These are phyloP conservation scores for Puccinia brachypodii DNA, from an alignment of 1,284 basidiomycete genomes.

Conservation along the genomic window DNA sequence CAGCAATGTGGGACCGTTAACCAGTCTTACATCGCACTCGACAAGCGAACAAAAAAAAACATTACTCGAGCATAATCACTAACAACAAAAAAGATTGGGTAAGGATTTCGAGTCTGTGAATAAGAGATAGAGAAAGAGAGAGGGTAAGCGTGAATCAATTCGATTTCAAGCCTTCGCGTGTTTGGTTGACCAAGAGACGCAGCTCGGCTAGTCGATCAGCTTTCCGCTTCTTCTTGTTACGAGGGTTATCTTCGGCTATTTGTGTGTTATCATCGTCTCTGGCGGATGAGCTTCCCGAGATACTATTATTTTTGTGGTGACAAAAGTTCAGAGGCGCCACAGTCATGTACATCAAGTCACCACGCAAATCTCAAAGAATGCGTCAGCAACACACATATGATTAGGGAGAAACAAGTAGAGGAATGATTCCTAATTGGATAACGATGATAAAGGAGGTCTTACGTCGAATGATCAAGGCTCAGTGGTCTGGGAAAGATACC, in stretches of 20 bases:
- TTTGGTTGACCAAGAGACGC: background rate
- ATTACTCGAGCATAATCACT: background rate
- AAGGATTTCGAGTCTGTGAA: background rate
- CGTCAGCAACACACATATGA: too few relatives aligned
- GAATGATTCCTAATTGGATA: background rate
- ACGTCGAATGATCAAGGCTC: background rate
- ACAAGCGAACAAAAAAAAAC: background rate
- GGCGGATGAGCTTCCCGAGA: background rate
- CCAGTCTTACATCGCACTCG: background rate
- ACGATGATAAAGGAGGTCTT: background rate
- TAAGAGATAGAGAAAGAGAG: background rate
- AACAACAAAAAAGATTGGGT: background rate
- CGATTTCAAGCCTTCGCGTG: constrained; percentile 12
- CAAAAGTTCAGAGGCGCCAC: too few relatives aligned
- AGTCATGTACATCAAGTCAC: too few relatives aligned
- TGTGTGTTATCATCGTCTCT: background rate
- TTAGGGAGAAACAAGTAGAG: background rate
- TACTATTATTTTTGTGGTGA: background rate
- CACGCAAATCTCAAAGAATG: too few relatives aligned
- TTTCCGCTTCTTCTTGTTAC: constrained; percentile 18
- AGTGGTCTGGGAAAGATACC: background rate
- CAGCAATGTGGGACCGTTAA: background rate
- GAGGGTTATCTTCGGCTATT: background rate
- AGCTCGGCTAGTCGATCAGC: constrained; percentile 5
- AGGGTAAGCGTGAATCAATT: background rate